Conservation (phyloP, 306 rosid genomes). For the Quercus aquifolioides region DNA sequence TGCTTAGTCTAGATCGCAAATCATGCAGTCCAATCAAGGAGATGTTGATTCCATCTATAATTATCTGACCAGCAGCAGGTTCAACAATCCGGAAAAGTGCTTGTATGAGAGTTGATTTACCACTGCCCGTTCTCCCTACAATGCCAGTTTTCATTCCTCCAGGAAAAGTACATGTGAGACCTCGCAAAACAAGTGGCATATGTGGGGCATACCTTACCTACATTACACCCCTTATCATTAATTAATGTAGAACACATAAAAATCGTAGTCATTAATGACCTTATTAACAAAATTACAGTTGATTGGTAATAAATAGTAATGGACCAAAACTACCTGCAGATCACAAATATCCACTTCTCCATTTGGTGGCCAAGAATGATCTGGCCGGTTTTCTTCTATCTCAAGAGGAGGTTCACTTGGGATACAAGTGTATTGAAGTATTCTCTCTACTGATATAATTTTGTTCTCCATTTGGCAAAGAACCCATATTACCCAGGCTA, state of each 20-base stretch:
- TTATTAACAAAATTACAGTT: background rate
- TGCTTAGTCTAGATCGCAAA: slow-evolving; percentile 53
- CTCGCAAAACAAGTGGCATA: slow-evolving; percentile 50
- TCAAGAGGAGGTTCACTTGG: slow-evolving; percentile 68
- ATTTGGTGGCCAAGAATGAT: slow-evolving; percentile 51
- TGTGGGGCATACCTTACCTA: slow-evolving; percentile 55
- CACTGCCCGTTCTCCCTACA: slow-evolving; percentile 64
- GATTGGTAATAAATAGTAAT: background rate
- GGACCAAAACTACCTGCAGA: slow-evolving; percentile 43
- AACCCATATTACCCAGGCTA: slow-evolving; percentile 37
- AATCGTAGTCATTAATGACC: background rate
- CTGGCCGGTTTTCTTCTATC: slow-evolving; percentile 43
- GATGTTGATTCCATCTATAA: slow-evolving; percentile 45
- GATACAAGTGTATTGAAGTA: slow-evolving; percentile 48
- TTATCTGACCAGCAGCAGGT: slow-evolving; percentile 36
- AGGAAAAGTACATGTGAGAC: slow-evolving; percentile 42
- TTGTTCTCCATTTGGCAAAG: slow-evolving; percentile 56
- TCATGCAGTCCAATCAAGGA: slow-evolving; percentile 50
- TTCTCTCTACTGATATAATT: slow-evolving; percentile 74
- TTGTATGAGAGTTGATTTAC: slow-evolving; percentile 55
- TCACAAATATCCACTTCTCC: slow-evolving; percentile 59
- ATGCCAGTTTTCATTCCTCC: slow-evolving; percentile 51
- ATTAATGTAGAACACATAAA: background rate
- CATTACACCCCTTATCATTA: background rate
- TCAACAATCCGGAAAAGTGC: slow-evolving; percentile 47